Percentiles rank a stretch among this genome's conserved stretches.
phyloP scores from a whole-genome alignment of 2,329 filamentous ascomycete species.

The Knoxdaviesia proteae region DNA sequence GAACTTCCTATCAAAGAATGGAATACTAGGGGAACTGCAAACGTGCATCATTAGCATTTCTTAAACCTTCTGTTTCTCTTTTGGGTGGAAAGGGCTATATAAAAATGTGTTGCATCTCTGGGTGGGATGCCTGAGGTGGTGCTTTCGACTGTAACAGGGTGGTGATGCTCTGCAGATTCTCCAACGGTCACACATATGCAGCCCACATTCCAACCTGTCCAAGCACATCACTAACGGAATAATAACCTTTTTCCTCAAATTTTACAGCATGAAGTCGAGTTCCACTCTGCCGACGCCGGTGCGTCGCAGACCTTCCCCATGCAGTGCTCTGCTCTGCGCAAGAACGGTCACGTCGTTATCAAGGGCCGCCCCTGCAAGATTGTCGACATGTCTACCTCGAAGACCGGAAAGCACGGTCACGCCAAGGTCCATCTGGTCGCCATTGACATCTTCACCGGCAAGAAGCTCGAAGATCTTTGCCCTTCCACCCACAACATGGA shows the following conservation, averaged over 20 bases:
- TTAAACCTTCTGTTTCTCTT: no score
- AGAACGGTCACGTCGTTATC: constrained; percentile 98
- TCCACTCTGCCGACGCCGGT: constrained; percentile 91
- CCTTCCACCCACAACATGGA: constrained; percentile 98
- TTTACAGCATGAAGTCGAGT: constrained; percentile 44
- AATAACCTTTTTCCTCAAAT: background rate
- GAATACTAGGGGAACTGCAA: no score
- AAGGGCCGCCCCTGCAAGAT: constrained; percentile 99
- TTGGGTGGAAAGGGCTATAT: no score
- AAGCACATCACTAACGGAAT: no score
- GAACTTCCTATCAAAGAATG: no score
- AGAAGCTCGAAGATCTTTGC: constrained; percentile 98
- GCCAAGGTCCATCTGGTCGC: constrained; percentile 98
- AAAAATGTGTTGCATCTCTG: no score
- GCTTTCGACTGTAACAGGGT: no score
- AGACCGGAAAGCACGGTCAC: constrained; percentile 99
- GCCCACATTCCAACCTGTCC: no score
- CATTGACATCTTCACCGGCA: constrained; percentile 97
- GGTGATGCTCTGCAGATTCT: no score
- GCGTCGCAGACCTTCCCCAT: constrained; percentile 87
- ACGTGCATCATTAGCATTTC: no score
- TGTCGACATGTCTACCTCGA: constrained; percentile 99
- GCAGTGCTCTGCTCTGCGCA: constrained; percentile 98
- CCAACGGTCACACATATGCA: no score
- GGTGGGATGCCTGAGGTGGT: no score